A percentile compares a stretch with the other conserved stretches of the same genome.
Conservation (phyloP, 1,284 basidiomycete species). For the Thecaphora frezii region DNA sequence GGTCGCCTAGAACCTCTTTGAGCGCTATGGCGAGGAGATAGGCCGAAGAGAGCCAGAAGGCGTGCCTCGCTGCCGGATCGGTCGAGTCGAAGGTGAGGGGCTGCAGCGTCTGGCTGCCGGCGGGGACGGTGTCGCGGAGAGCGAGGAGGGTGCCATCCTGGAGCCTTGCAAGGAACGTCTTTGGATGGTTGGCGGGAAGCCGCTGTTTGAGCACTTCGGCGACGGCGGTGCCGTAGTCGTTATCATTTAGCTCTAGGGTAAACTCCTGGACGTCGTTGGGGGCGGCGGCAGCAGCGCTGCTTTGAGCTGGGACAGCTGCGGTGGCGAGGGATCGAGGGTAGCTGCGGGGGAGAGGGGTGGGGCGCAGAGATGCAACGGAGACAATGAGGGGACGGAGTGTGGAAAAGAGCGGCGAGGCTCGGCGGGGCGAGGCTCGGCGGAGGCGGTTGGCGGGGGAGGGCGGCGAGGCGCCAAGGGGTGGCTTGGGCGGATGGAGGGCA, state of each 20-base stretch:
- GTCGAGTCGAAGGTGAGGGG: constrained; percentile 6
- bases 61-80: constrained; percentile 5
- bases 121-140: not conserved
- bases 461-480: too few relatives aligned
- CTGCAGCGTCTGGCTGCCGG: not conserved
- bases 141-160: not conserved
- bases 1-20: not conserved
- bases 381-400: too few relatives aligned
- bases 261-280: too few relatives aligned
- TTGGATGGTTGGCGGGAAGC: not conserved
- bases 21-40: constrained; percentile 16
- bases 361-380: too few relatives aligned
- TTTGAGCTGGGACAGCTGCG: not conserved
- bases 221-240: not conserved
- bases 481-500: too few relatives aligned
- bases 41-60: constrained; percentile 24
- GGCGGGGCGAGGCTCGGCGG: too few relatives aligned
- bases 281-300: too few relatives aligned
- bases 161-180: not conserved
- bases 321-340: too few relatives aligned
- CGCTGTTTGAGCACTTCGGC: not conserved
- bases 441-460: too few relatives aligned
- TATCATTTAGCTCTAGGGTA: not conserved
- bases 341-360: too few relatives aligned
- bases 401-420: too few relatives aligned